Percentiles rank a stretch among this genome's conserved stretches.
These are phyloP conservation scores for Rutstroemia sp. DNA, from an alignment of 2,329 filamentous ascomycete genomes.

Conservation along the genomic window DNA sequence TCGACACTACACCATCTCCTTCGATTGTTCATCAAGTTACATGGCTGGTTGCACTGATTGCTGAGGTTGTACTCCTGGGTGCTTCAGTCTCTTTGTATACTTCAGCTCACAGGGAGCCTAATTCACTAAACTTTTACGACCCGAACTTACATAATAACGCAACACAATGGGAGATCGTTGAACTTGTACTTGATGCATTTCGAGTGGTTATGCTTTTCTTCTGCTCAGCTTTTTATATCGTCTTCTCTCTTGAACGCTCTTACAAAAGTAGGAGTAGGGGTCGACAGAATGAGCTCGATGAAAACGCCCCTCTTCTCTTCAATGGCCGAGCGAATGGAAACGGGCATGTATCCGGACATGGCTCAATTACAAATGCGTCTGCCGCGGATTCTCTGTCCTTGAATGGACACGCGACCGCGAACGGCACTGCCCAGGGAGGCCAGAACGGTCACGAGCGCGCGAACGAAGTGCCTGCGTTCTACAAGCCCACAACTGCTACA, in stretches of 20 bases:
- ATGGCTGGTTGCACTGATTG: conserved; percentile 66
- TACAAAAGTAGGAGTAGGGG: conserved; percentile 14
- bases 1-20: conserved; percentile 77
- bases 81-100: conserved; percentile 62
- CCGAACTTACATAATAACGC: conserved; percentile 34
- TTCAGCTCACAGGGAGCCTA: conserved; percentile 54
- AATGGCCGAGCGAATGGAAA: conserved; percentile 32
- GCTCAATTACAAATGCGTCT: conserved; percentile 30
- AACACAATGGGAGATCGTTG: conserved; percentile 52
- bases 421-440: conserved; percentile 33
- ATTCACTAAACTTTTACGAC: conserved; percentile 31
- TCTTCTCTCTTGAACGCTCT: conserved; percentile 37
- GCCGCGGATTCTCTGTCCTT: conserved; percentile 7
- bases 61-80: conserved; percentile 67
- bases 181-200: conserved; percentile 58
- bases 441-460: conserved; percentile 36
- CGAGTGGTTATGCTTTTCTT: conserved; percentile 59
- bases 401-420: conserved; percentile 26
- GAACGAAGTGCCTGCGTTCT: conserved; percentile 69
- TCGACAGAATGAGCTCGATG: conserved; percentile 31
- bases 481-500: conserved; percentile 77
- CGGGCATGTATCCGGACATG: conserved; percentile 30
- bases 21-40: conserved; percentile 71
- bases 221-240: conserved; percentile 48
- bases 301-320: conserved; percentile 56